Percentiles rank a stretch among this genome's conserved stretches.
Conservation (phyloP, 495 filamentous ascomycete genomes). For the Aspergillus affinis region DNA sequence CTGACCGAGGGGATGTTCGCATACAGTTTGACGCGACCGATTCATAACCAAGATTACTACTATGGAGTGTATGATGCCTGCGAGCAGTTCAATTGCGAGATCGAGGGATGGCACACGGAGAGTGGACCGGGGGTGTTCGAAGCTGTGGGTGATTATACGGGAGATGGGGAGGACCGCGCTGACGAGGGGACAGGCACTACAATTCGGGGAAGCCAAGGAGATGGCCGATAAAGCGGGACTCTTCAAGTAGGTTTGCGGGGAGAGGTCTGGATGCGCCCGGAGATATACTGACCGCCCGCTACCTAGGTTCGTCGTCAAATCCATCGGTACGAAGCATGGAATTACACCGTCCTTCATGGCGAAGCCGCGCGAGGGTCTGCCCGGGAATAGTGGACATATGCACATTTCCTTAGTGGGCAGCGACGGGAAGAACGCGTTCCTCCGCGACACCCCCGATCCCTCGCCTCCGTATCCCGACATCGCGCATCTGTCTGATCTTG, state of each 20-base stretch:
- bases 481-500: slow-evolving; percentile 77
- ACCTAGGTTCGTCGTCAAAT: slow-evolving; percentile 77
- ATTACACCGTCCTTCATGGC: slow-evolving; percentile 99
- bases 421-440: slow-evolving; percentile 72
- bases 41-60: slow-evolving; percentile 93
- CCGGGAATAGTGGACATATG: slow-evolving; percentile 94
- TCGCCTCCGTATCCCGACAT: slow-evolving; percentile 72
- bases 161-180: slow-evolving; percentile 7
- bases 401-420: slow-evolving; percentile 77
- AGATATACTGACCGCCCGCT: slow-evolving; percentile 2
- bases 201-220: slow-evolving; percentile 76
- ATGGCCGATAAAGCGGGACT: slow-evolving; percentile 91
- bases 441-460: slow-evolving; percentile 66
- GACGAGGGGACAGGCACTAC: slow-evolving; percentile 56
- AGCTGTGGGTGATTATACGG: slow-evolving; percentile 56
- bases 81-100: slow-evolving; percentile 72
- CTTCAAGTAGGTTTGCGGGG: slow-evolving; percentile 77
- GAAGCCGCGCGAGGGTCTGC: slow-evolving; percentile 86
- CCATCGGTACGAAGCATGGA: slow-evolving; percentile 76
- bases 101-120: slow-evolving; percentile 98
- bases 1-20: slow-evolving; percentile 98
- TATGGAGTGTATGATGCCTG: slow-evolving; percentile 88
- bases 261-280: neutral
- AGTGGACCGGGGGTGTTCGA: slow-evolving; percentile 95
- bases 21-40: slow-evolving; percentile 88